Evolutionary conservation across 2,329 filamentous ascomycete species (phyloP).

Genomic region (Paecilomyces dactylethromorphus): DNA sequence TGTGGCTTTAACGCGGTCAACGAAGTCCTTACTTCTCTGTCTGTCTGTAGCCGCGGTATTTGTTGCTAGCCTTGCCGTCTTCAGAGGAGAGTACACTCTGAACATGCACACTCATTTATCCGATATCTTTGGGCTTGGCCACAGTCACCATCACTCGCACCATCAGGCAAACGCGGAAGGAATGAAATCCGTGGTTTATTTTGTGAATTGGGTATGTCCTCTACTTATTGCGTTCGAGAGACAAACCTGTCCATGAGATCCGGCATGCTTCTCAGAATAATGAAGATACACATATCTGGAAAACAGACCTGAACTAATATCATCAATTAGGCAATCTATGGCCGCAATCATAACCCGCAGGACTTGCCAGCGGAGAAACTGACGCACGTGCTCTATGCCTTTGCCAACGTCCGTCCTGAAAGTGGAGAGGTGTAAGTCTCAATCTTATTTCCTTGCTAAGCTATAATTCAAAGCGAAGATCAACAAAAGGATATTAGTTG

Average conservation of each 20-base stretch:
- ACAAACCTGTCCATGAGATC: neutral
- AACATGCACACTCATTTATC: neutral
- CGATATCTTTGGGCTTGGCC: neutral
- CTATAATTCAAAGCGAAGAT: neutral
- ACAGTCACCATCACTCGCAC: neutral
- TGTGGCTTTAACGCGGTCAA: neutral
- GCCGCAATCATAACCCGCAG: slow-evolving; percentile 71
- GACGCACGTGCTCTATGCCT: slow-evolving; percentile 82
- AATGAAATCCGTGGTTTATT: slow-evolving; percentile 35
- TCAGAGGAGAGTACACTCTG: neutral
- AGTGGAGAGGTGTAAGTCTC: slow-evolving; percentile 65
- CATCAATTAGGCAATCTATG: slow-evolving; percentile 65
- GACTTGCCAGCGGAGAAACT: slow-evolving; percentile 73
- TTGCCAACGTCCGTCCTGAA: slow-evolving; percentile 75
- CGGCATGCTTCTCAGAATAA: no score
- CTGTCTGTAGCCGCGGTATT: neutral
- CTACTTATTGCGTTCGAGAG: neutral
- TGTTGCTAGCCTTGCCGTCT: neutral
- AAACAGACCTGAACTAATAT: slow-evolving; percentile 10
- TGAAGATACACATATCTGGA: neutral
- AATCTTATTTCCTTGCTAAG: neutral
- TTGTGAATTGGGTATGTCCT: slow-evolving; percentile 38
- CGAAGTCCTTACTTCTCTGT: neutral
- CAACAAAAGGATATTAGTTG: neutral
- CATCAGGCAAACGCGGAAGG: slow-evolving; percentile 5